Conservation (phyloP, 306 rosid genomes). For the Pterocarpus santalinus region DNA sequence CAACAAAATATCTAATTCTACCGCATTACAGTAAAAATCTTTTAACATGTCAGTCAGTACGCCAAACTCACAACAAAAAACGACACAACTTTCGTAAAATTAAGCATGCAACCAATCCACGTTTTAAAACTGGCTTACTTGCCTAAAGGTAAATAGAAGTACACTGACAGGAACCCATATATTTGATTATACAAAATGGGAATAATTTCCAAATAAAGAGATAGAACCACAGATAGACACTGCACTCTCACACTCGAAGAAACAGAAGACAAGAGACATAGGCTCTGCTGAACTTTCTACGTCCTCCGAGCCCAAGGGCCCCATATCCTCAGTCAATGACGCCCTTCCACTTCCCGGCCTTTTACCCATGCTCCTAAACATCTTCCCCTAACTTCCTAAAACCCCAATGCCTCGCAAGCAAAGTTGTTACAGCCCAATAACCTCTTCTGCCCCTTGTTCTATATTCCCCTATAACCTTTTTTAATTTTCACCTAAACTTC, state of each 20-base stretch:
- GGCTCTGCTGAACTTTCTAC: too few species aligned
- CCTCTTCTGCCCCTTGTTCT: background rate
- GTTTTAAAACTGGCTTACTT: background rate
- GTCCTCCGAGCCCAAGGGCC: too few species aligned
- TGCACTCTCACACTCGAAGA: background rate
- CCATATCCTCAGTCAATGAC: background rate
- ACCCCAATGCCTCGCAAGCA: background rate
- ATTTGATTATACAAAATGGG: background rate
- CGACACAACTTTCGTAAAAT: background rate
- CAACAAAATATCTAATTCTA: background rate
- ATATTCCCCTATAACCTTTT: background rate
- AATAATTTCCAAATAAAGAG: background rate
- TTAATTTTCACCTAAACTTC: background rate
- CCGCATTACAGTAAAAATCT: background rate
- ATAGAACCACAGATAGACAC: background rate
- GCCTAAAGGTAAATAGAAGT: too few species aligned
- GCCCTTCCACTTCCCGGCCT: background rate
- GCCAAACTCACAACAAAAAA: too few species aligned
- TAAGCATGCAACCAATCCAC: slow-evolving; percentile 6
- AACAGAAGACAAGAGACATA: too few species aligned
- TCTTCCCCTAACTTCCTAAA: background rate
- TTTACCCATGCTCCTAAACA: background rate
- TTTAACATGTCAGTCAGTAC: too few species aligned
- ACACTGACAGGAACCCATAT: background rate
- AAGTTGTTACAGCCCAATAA: background rate